Percentiles rank a stretch among this genome's conserved stretches.
These are phyloP conservation scores for Pseudognaphalium luteoalbum DNA, from an alignment of 129 eudicot species.

Conservation along the genomic window DNA sequence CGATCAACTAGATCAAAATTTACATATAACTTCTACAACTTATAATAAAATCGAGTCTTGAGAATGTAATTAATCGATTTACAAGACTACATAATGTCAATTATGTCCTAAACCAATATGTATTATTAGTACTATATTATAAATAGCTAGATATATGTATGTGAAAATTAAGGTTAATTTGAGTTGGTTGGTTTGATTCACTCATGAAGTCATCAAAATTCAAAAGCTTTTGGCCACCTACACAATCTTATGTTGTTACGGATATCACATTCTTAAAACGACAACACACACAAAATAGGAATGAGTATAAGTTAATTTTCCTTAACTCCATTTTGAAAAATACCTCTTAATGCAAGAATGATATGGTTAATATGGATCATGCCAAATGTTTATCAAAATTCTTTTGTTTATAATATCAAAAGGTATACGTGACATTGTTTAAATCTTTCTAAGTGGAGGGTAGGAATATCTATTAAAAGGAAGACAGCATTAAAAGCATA, in stretches of 20 bases:
- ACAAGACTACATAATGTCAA: neutral
- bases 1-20: too few relatives aligned
- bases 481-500: neutral
- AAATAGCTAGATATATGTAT: neutral
- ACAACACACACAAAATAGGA: slow-evolving; percentile 5
- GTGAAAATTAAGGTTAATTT: neutral
- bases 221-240: neutral
- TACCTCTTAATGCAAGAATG: neutral
- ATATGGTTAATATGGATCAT: neutral
- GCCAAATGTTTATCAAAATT: too few relatives aligned
- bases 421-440: too few relatives aligned
- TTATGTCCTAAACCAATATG: neutral
- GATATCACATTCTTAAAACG: neutral
- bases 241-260: neutral
- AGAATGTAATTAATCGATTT: neutral
- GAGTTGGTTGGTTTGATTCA: slow-evolving; percentile 3
- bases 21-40: too few relatives aligned
- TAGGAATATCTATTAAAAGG: neutral
- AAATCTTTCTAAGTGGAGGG: neutral
- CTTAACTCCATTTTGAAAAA: neutral
- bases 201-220: slow-evolving; percentile 8
- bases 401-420: too few relatives aligned
- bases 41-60: neutral
- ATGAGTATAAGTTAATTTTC: neutral
- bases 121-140: neutral